Conservation (phyloP, 176 grass and related monocot species). For the Eleusine indica region DNA sequence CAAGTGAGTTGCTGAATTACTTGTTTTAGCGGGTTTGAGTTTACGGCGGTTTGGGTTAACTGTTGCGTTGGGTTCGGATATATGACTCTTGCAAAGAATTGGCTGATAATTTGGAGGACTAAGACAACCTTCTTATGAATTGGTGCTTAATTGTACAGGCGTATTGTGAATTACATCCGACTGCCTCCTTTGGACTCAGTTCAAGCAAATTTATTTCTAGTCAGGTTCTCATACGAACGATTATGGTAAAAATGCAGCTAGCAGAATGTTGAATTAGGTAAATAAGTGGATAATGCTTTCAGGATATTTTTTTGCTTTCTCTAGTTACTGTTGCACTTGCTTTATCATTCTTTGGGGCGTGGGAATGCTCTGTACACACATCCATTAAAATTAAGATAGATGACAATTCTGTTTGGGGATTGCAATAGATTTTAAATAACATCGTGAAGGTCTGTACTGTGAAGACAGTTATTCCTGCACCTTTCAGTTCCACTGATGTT, state of each 20-base stretch:
- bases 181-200: slow-evolving; percentile 8
- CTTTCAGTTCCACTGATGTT: slow-evolving; percentile 13
- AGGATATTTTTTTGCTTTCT: neutral
- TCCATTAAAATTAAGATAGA: neutral
- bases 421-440: slow-evolving; percentile 9
- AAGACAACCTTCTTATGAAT: neutral
- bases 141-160: slow-evolving; percentile 2
- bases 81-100: slow-evolving; percentile 15
- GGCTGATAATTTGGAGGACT: slow-evolving; percentile 28
- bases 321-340: slow-evolving; percentile 14
- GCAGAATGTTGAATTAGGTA: neutral
- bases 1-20: slow-evolving; percentile 56
- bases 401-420: neutral
- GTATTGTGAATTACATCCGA: neutral
- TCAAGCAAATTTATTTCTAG: neutral
- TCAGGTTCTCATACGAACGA: slow-evolving; percentile 8
- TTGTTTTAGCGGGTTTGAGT: slow-evolving; percentile 21
- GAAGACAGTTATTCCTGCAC: neutral
- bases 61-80: neutral
- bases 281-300: slow-evolving; percentile 16
- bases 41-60: slow-evolving; percentile 11
- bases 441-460: neutral
- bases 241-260: neutral
- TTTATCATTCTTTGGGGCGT: slow-evolving; percentile 20
- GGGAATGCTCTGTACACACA: neutral